phyloP scores from a whole-genome alignment of 495 filamentous ascomycete species.

The Friedmanniomyces simplex region DNA sequence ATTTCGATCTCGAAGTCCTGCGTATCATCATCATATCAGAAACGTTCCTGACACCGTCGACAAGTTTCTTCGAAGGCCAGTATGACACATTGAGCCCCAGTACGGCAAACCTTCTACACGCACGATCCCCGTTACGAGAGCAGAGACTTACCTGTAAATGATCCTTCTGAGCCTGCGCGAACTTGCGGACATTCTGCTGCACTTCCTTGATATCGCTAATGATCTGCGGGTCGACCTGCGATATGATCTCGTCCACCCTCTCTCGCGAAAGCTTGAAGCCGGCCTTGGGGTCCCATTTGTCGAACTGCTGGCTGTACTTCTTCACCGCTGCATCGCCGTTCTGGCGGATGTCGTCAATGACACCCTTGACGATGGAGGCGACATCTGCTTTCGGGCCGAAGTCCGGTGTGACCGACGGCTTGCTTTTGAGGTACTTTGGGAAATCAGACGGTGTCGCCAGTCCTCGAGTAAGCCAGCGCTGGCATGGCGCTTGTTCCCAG shows the following conservation, averaged over 20 bases:
- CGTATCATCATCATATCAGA: neutral
- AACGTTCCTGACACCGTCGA: too few relatives aligned
- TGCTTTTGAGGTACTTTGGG: constrained; percentile 1
- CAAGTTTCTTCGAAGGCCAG: too few relatives aligned
- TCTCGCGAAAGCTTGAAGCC: constrained; percentile 37
- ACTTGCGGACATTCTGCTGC: constrained; percentile 40
- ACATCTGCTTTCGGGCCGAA: constrained; percentile 7
- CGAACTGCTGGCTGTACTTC: constrained; percentile 43
- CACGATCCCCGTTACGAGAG: too few relatives aligned
- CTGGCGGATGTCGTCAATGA: constrained; percentile 40
- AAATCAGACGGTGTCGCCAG: neutral
- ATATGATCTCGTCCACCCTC: constrained; percentile 33
- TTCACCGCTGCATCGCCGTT: constrained; percentile 41
- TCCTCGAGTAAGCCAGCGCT: neutral
- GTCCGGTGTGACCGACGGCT: neutral
- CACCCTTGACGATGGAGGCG: constrained; percentile 33
- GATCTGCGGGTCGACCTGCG: constrained; percentile 33
- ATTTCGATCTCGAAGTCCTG: constrained; percentile 18
- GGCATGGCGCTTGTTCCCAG: too few relatives aligned
- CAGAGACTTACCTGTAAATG: constrained; percentile 27
- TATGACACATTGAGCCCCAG: neutral
- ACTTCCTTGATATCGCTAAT: constrained; percentile 44
- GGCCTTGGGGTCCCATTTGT: constrained; percentile 39
- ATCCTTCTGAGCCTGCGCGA: constrained; percentile 39
- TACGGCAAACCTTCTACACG: neutral